phyloP scores from a whole-genome alignment of 805 yeast genomes.

The Candida arabinofermentans region DNA sequence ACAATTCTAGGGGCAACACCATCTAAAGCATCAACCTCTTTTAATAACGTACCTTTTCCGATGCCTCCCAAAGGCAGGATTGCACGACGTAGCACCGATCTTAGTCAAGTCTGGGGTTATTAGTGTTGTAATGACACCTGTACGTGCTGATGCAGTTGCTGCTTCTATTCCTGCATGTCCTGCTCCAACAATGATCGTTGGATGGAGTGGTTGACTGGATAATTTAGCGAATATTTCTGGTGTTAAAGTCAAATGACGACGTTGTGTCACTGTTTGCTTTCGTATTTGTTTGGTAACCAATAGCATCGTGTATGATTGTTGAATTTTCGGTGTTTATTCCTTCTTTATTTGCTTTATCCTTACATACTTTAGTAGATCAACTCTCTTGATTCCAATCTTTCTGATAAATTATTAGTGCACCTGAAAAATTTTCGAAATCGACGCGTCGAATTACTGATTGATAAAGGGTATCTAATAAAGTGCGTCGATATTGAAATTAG shows the following conservation, averaged over 20 bases:
- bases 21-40: conserved; percentile 95
- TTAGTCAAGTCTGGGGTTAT: conserved; percentile 72
- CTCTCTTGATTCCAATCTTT: too few species aligned
- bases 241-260: conserved; percentile 24
- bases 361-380: too few species aligned
- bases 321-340: neutral
- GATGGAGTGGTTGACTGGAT: conserved; percentile 34
- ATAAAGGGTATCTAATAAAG: neutral
- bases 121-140: conserved; percentile 67
- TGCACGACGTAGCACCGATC: conserved; percentile 94
- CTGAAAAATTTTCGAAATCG: too few species aligned
- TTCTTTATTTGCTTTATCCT: too few species aligned
- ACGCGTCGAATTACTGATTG: neutral
- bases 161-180: conserved; percentile 99
- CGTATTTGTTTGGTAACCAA: neutral
- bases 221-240: conserved; percentile 34
- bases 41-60: conserved; percentile 89
- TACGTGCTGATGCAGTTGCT: conserved; percentile 85
- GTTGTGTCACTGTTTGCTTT: neutral
- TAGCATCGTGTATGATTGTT: neutral
- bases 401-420: too few species aligned
- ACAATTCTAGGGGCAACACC: conserved; percentile 87
- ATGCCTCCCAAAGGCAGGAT: conserved; percentile 98
- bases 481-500: neutral
- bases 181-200: conserved; percentile 90